Evolutionary conservation across 73 alveolate species (phyloP).

Genomic region (Blepharisma stoltei): DNA sequence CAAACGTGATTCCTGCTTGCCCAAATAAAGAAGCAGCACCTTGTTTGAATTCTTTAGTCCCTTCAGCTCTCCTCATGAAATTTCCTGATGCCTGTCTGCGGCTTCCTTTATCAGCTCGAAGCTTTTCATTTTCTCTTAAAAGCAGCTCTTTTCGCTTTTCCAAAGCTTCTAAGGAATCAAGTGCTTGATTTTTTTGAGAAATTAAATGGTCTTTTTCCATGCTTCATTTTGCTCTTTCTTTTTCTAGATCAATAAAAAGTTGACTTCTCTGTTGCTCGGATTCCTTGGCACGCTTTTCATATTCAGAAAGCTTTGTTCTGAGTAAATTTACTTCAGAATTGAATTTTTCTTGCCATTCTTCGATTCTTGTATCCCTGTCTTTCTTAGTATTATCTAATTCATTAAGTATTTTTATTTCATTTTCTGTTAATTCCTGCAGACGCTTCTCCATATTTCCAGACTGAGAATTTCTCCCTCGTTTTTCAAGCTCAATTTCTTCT

Average conservation of each 20-base stretch:
- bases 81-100: constrained; percentile 47
- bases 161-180: constrained; percentile 56
- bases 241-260: constrained; percentile 75
- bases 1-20: constrained; percentile 8
- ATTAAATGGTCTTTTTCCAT: constrained; percentile 77
- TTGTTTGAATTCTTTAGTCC: constrained; percentile 14
- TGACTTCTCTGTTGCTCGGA: constrained; percentile 79
- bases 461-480: constrained; percentile 72
- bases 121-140: constrained; percentile 90
- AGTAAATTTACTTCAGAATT: constrained; percentile 79
- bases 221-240: constrained; percentile 93
- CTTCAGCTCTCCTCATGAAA: constrained; percentile 22
- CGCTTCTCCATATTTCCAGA: constrained; percentile 79
- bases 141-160: constrained; percentile 81
- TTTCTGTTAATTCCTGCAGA: constrained; percentile 69
- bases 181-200: constrained; percentile 66
- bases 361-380: constrained; percentile 80
- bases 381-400: constrained; percentile 67
- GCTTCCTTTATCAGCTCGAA: constrained; percentile 71
- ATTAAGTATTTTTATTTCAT: constrained; percentile 64
- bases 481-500: constrained; percentile 75
- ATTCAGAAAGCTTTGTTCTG: constrained; percentile 72
- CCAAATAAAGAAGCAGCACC: background rate
- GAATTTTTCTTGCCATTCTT: constrained; percentile 63
- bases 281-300: constrained; percentile 74